Conservation (phyloP, 2,329 filamentous ascomycete genomes). For the Talaromyces sp. region DNA sequence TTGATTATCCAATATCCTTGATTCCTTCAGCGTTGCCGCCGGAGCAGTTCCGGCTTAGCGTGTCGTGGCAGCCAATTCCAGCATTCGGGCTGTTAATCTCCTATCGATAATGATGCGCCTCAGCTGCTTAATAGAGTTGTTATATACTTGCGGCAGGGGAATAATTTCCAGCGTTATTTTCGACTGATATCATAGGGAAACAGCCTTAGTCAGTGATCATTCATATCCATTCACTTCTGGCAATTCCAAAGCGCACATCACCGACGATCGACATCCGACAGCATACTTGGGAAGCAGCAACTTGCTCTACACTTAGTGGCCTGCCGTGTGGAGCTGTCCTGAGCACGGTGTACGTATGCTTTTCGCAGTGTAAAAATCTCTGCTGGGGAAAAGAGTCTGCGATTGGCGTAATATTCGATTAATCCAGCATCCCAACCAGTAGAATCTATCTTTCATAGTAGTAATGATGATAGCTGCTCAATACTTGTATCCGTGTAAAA, state of each 20-base stretch:
- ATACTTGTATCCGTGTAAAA: too few relatives aligned
- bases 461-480: too few relatives aligned
- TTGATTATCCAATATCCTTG: not conserved
- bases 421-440: not conserved
- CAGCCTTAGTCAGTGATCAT: not conserved
- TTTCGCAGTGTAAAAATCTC: not conserved
- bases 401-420: not conserved
- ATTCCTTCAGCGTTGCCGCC: not conserved
- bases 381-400: not conserved
- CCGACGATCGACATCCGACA: constrained; percentile 1
- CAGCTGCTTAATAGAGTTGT: not conserved
- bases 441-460: not conserved
- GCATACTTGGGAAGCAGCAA: constrained; percentile 1
- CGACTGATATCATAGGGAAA: not conserved
- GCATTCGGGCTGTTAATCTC: not conserved
- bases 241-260: not conserved
- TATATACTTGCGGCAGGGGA: not conserved
- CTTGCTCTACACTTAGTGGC: not conserved
- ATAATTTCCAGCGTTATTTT: not conserved
- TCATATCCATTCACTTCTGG: not conserved
- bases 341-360: not conserved
- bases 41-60: constrained; percentile 2
- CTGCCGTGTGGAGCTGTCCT: not conserved
- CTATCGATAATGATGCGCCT: constrained; percentile 1
- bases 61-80: constrained; percentile 1